Percentiles rank a stretch among this genome's conserved stretches.
phyloP scores from a whole-genome alignment of 2,329 filamentous ascomycete species.

The Alternaria sp. region DNA sequence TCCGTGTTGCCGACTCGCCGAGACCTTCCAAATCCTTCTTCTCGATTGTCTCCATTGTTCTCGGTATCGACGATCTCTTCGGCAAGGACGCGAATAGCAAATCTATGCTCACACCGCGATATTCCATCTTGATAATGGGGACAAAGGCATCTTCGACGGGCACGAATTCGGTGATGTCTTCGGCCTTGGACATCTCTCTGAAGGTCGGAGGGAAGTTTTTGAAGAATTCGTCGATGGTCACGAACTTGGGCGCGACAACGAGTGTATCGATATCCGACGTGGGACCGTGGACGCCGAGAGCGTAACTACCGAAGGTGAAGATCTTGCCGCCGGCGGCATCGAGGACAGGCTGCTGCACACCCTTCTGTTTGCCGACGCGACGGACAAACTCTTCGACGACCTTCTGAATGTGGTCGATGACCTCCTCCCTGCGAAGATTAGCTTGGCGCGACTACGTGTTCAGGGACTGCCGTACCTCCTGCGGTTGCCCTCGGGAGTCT shows the following conservation, averaged over 20 bases:
- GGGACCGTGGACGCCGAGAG: constrained; percentile 90
- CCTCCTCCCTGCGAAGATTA: constrained; percentile 62
- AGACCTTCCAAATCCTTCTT: constrained; percentile 84
- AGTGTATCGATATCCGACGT: constrained; percentile 97
- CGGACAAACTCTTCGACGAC: constrained; percentile 88
- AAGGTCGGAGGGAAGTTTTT: constrained; percentile 82
- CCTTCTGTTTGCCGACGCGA: constrained; percentile 76
- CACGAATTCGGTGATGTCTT: constrained; percentile 83
- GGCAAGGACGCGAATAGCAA: constrained; percentile 68
- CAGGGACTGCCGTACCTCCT: constrained; percentile 65
- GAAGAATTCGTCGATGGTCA: constrained; percentile 91
- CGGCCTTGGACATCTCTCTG: constrained; percentile 73
- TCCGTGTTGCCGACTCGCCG: constrained; percentile 84
- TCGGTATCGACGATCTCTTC: constrained; percentile 49
- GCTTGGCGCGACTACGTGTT: neutral
- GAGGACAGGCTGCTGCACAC: constrained; percentile 75
- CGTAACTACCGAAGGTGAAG: constrained; percentile 95
- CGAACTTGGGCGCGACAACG: constrained; percentile 87
- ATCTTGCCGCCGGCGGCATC: constrained; percentile 89
- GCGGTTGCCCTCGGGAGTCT: constrained; percentile 79
- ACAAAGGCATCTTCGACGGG: constrained; percentile 90
- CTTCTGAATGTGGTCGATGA: constrained; percentile 76
- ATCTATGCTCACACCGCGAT: constrained; percentile 90
- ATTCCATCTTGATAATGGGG: constrained; percentile 96
- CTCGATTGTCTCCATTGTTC: constrained; percentile 78